These are phyloP conservation scores for Phytophthora chlamydospora DNA, from an alignment of 352 stramenopile species.

Conservation along the genomic window DNA sequence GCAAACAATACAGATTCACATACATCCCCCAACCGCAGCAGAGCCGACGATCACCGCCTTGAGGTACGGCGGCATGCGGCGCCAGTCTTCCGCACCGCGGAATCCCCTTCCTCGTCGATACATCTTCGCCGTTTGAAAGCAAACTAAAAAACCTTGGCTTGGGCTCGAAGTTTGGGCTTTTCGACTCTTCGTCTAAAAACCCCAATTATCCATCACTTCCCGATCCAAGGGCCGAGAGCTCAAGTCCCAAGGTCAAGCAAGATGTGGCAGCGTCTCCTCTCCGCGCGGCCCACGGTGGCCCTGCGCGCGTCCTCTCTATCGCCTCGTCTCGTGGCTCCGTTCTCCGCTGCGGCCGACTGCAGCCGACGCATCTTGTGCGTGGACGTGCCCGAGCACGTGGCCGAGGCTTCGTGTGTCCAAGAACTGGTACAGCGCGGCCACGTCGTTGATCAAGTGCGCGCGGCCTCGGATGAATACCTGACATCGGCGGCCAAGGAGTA, in stretches of 20 bases:
- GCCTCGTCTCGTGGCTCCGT: neutral
- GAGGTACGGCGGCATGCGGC: conserved; percentile 41
- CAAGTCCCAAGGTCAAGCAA: neutral
- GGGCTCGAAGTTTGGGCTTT: too few relatives aligned
- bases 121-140: conserved; percentile 15
- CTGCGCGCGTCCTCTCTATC: neutral
- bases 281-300: conserved; percentile 16
- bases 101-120: neutral
- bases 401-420: conserved; percentile 62
- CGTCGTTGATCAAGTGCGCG: conserved; percentile 57
- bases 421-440: conserved; percentile 78
- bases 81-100: conserved; percentile 40
- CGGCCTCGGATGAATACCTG: conserved; percentile 40
- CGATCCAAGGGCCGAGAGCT: neutral
- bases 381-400: conserved; percentile 53
- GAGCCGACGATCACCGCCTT: conserved; percentile 36
- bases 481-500: conserved; percentile 46
- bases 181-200: conserved; percentile 6
- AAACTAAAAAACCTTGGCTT: too few relatives aligned
- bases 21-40: conserved; percentile 37
- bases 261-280: conserved; percentile 32
- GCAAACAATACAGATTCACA: conserved; percentile 1
- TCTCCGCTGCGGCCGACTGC: conserved; percentile 2
- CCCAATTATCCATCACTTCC: conserved; percentile 10
- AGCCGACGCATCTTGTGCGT: conserved; percentile 67